These are phyloP conservation scores for Malbranchea zuffiana DNA, from an alignment of 2,329 filamentous ascomycete species.

Conservation along the genomic window DNA sequence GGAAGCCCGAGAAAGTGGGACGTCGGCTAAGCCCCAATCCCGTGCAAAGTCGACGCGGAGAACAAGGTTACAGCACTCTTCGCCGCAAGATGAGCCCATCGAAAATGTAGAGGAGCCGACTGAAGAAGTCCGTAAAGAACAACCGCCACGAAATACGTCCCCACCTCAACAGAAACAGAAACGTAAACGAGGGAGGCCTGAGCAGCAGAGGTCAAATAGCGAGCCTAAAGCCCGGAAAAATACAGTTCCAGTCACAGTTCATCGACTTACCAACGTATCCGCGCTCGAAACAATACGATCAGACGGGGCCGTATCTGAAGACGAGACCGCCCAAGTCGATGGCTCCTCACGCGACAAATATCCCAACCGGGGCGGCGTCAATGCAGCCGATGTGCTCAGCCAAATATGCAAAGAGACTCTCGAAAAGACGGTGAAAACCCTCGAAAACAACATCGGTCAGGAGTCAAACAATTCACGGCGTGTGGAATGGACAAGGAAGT, in stretches of 20 bases:
- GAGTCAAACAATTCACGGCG: slow-evolving; percentile 31
- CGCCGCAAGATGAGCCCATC: not conserved
- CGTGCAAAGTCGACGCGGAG: too few relatives aligned
- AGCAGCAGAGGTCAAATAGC: not conserved
- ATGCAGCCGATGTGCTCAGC: slow-evolving; percentile 42
- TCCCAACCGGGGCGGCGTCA: slow-evolving; percentile 33
- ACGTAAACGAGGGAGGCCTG: slow-evolving; percentile 15
- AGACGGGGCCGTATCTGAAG: slow-evolving; percentile 16
- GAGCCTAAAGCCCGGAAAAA: slow-evolving; percentile 4
- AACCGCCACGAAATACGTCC: not conserved
- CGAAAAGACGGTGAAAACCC: slow-evolving; percentile 34
- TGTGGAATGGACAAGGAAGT: slow-evolving; percentile 34
- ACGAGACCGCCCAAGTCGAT: slow-evolving; percentile 24
- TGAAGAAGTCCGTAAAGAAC: slow-evolving; percentile 9
- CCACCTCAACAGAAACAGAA: slow-evolving; percentile 13
- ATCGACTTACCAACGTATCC: slow-evolving; percentile 29
- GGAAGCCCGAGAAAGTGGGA: not conserved
- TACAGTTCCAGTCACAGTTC: slow-evolving; percentile 32
- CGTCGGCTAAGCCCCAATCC: not conserved
- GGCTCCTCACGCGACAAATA: slow-evolving; percentile 25
- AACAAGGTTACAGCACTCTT: not conserved
- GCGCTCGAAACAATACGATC: slow-evolving; percentile 20
- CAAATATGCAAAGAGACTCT: slow-evolving; percentile 42
- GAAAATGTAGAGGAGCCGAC: slow-evolving; percentile 1
- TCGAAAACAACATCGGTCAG: slow-evolving; percentile 33